Evolutionary conservation across 495 filamentous ascomycete genomes (phyloP).

Genomic region (Pseudoneurospora amorphoporcata): DNA sequence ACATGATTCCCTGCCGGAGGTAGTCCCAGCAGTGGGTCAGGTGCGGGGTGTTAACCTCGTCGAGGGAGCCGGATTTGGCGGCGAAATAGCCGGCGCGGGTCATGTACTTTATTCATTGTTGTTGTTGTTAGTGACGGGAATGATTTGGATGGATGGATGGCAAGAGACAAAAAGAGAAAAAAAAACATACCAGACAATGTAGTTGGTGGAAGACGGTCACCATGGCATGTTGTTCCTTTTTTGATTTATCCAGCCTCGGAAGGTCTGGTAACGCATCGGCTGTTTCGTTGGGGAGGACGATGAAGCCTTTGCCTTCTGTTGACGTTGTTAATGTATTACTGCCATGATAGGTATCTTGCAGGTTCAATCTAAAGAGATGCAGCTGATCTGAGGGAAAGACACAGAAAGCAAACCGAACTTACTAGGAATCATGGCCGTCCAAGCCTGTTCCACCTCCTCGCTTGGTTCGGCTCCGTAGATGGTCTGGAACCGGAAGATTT

Average conservation of each 20-base stretch:
- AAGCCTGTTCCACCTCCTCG: neutral
- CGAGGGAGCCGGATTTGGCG: neutral
- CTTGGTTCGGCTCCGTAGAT: neutral
- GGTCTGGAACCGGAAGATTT: constrained; percentile 1
- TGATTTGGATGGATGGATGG: too few species aligned
- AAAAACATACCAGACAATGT: neutral
- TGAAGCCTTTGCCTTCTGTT: constrained; percentile 2
- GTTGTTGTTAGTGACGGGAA: neutral
- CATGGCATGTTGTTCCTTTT: neutral
- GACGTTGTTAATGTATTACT: neutral
- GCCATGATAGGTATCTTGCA: too few species aligned
- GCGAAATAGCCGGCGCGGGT: constrained; percentile 1
- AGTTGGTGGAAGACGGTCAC: neutral
- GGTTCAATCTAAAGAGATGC: too few species aligned
- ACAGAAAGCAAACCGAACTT: neutral
- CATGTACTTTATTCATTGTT: neutral
- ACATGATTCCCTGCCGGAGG: constrained; percentile 11
- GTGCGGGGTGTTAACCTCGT: constrained; percentile 3
- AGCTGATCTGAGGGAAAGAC: neutral
- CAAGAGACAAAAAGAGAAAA: too few species aligned
- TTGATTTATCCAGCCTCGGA: neutral
- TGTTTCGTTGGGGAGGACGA: neutral
- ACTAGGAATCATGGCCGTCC: constrained; percentile 2
- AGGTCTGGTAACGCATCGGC: neutral
- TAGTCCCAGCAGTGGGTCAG: constrained; percentile 15